Evolutionary conservation across 306 rosid genomes (phyloP).

Genomic region (Fagus crenata): DNA sequence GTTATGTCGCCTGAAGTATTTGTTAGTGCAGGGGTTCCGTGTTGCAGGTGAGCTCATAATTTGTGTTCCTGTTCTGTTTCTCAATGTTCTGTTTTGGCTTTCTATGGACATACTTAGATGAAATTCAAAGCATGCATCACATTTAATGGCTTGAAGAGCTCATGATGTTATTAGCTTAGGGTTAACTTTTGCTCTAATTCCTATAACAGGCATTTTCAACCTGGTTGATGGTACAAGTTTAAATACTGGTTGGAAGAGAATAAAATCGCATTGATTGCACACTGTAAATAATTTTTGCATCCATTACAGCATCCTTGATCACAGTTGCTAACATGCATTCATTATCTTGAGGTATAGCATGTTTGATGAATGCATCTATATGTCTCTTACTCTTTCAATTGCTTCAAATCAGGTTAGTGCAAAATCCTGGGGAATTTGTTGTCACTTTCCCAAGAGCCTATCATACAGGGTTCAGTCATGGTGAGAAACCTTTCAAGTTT

Average conservation of each 20-base stretch:
- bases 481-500: constrained; percentile 49
- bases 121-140: constrained; percentile 16
- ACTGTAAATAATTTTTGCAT: constrained; percentile 24
- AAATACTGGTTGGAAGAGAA: constrained; percentile 13
- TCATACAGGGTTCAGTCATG: constrained; percentile 99
- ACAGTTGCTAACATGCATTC: constrained; percentile 4
- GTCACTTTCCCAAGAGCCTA: constrained; percentile 99
- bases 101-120: neutral
- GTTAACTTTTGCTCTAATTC: constrained; percentile 21
- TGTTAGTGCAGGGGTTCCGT: constrained; percentile 82
- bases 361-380: constrained; percentile 1
- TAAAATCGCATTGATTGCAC: constrained; percentile 1
- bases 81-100: constrained; percentile 19
- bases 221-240: constrained; percentile 18
- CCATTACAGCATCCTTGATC: constrained; percentile 5
- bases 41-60: constrained; percentile 77
- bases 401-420: constrained; percentile 75
- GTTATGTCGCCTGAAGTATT: constrained; percentile 98
- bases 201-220: constrained; percentile 5
- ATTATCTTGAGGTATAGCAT: constrained; percentile 9
- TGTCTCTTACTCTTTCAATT: constrained; percentile 38
- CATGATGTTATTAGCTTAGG: constrained; percentile 24
- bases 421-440: constrained; percentile 98
- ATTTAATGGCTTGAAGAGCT: constrained; percentile 17
- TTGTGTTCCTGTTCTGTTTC: constrained; percentile 22